Base-by-base conservation (phyloP, 352 stramenopile genomes). In the Phytophthora hybrid region DNA sequence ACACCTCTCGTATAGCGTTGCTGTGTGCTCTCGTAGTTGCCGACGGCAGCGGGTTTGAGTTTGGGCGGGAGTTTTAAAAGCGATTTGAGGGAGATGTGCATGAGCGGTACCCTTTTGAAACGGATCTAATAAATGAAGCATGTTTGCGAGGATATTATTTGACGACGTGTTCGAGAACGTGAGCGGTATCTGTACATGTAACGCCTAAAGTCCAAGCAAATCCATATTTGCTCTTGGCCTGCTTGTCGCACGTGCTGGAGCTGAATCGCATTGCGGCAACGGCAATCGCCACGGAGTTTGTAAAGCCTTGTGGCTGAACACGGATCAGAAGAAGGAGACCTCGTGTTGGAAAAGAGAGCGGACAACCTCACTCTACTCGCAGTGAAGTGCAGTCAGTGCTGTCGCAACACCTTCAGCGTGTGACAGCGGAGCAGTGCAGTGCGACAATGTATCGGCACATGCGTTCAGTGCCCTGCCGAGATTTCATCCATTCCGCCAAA, bases 331-430 rank as follows among this genome's bases (percentile, higher is more conserved):
- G 44, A 23, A 21, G 9, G 18, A 51, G 44, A 23, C 44, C 39
- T 53, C 51, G 29, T 47, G 31, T 59, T 60, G 16, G 39, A 62
- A 46, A 26, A 31, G n/a, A 26, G 49, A 55, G 49, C 44, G 44
- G 44, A 46, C 37, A 16, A 46, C 14, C 44, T 16, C 44, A 41
- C 23, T 10, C 5, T 11, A 16, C 44, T 51, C 16, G 44, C 44
- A 51, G 44, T 51, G 44, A 51, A 51, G 44, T 51, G 44, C 5
- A 58, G 37, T 32, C 21, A 47, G 39, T 34, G 19, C 41, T 67
- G 69, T 76, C 69, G 11, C 57, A 73, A 19, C 63, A 63, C 19
- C 18, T n/a, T 52, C 47, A 19, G n/a, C 44, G 39, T 69, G 59
- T 53, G 64, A 71, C 64, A 71, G 26, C 46, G 32, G n/a, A 58